These are phyloP conservation scores for Curvularia sp. DNA, from an alignment of 2,329 filamentous ascomycete species.

Conservation along the genomic window DNA sequence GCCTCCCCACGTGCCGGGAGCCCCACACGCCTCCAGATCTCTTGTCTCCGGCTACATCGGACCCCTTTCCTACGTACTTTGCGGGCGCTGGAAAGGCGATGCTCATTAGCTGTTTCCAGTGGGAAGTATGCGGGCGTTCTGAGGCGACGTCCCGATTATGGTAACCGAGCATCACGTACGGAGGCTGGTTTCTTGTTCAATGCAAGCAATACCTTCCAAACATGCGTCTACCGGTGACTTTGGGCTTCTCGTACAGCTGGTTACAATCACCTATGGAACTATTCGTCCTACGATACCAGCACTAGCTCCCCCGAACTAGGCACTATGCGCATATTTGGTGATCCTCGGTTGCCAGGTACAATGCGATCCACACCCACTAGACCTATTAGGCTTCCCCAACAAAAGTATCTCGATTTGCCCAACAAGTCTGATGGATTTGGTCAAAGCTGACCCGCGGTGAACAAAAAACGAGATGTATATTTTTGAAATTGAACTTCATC, in stretches of 20 bases:
- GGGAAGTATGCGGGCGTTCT: background rate
- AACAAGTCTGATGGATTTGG: background rate
- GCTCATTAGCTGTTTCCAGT: background rate
- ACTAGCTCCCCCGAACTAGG: background rate
- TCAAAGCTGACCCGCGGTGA: background rate
- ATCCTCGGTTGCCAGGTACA: background rate
- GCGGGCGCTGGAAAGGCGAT: background rate
- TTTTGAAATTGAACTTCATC: no score
- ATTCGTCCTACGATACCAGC: background rate
- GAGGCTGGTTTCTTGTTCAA: background rate
- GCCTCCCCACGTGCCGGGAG: slow-evolving; percentile 18
- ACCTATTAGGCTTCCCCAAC: background rate
- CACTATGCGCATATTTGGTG: background rate
- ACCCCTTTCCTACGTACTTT: background rate
- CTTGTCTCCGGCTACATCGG: background rate
- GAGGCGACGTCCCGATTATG: background rate
- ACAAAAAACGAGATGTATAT: no score
- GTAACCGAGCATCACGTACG: background rate
- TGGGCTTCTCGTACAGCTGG: background rate
- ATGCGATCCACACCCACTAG: background rate
- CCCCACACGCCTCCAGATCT: slow-evolving; percentile 26
- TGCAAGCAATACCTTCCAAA: background rate
- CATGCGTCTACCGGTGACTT: background rate
- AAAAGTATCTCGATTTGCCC: background rate
- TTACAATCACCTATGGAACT: background rate